Base-by-base conservation (phyloP, 495 filamentous ascomycete species). In the Paragyromitra xinjiangensis region DNA sequence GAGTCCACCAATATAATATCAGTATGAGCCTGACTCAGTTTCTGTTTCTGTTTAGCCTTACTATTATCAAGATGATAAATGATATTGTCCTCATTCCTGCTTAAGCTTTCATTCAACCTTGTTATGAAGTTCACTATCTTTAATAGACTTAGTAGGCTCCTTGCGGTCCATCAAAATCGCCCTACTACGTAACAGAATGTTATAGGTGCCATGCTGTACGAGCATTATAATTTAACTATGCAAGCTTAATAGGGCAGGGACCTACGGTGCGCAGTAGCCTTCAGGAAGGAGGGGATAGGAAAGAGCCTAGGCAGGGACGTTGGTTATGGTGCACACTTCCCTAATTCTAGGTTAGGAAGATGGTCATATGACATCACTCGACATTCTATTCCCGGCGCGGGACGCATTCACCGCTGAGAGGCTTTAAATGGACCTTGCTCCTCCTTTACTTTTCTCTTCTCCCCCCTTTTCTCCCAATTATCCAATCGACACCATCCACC, bases 351-450 rank as follows among this genome's bases (percentile, higher is more conserved):
- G 16, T 44, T 37, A 58, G 26, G 55, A 26, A 34, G 14, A 8
- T 1, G 24, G 22, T 64, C 72, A 75, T 64, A 29, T 63, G 29
- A n/a, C 44, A 34, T 75, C 65, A 75, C 72, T 63, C 66, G 66
- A 8, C 2, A 34, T 44, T 34, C 34, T 39, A 29, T 68, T 1
- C 22, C 3, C 24, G 16, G 7, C 16, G 2, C 26, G 0, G 44
- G 9, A 24, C 22, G 19, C 29, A 34, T 3, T 34, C 29, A 34
- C 29, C 3, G 39, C 3, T 40, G 34, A 26, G 62, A 19, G 48
- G 16, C 8, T 29, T 45, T 42, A 3, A 22, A 51, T 67, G 7
- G 24, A 16, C 1, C 11, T 24, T 9, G 26, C 55, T 37, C 55
- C 8, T 34, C 29, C 2, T 34, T 34, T 3, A 3, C 29, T 34